Conservation (phyloP, 2,329 filamentous ascomycete genomes). For the Calonectria naviculata region DNA sequence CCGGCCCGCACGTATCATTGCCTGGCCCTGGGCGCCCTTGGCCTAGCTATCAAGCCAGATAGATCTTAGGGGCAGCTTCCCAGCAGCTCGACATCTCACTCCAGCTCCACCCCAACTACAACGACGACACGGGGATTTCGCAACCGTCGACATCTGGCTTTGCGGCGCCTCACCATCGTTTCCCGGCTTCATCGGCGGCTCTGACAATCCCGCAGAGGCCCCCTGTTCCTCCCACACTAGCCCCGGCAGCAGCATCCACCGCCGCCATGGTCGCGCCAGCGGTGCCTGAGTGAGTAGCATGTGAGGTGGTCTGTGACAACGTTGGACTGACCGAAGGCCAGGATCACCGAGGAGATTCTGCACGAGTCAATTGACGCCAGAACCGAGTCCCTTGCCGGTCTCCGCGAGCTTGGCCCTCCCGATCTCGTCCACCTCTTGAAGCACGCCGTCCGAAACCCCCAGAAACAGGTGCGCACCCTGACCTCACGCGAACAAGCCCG, state of each 20-base stretch:
- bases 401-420: constrained; percentile 94
- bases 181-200: constrained; percentile 11
- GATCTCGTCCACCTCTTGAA: constrained; percentile 97
- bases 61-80: constrained; percentile 43
- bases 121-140: constrained; percentile 21
- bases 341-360: constrained; percentile 92
- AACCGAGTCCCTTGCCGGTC: constrained; percentile 85
- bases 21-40: constrained; percentile 31
- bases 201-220: background rate
- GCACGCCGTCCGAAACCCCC: constrained; percentile 67
- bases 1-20: constrained; percentile 29
- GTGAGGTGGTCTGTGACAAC: constrained; percentile 8
- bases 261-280: constrained; percentile 77
- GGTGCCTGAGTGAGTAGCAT: constrained; percentile 74
- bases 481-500: constrained; percentile 21
- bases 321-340: constrained; percentile 52
- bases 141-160: constrained; percentile 14
- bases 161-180: background rate
- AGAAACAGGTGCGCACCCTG: constrained; percentile 61
- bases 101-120: constrained; percentile 31
- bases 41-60: constrained; percentile 45
- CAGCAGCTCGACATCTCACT: constrained; percentile 30
- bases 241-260: constrained; percentile 29
- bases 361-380: constrained; percentile 93
- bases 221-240: constrained; percentile 17